Evolutionary conservation across 805 yeast species (phyloP).

Genomic region (Wickerhamomyces strasburgensis): DNA sequence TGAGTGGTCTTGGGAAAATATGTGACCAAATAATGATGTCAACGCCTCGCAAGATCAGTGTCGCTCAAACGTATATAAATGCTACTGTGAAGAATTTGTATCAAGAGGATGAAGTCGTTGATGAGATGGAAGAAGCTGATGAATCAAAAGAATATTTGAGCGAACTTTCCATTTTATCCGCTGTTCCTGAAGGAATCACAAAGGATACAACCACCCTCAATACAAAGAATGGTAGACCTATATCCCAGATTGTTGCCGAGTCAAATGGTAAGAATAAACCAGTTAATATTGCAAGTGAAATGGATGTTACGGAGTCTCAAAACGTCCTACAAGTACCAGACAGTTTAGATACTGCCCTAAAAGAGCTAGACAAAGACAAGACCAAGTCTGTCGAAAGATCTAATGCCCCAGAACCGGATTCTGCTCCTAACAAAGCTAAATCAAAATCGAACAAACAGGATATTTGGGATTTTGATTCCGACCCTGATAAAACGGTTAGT

Average conservation of each 20-base stretch:
- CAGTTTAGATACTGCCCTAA: slow-evolving; percentile 7
- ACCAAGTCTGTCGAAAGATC: not conserved
- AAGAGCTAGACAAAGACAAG: not conserved
- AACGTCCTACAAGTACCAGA: slow-evolving; percentile 9
- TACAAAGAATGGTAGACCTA: slow-evolving; percentile 12
- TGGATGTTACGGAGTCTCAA: not conserved
- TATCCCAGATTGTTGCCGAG: slow-evolving; percentile 18
- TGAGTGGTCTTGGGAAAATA: not conserved
- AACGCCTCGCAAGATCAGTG: slow-evolving; percentile 28
- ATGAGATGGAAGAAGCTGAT: slow-evolving; percentile 3
- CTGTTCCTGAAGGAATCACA: slow-evolving; percentile 12
- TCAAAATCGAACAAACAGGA: slow-evolving; percentile 7
- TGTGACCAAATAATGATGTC: slow-evolving; percentile 1
- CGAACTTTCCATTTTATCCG: not conserved
- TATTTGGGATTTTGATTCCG: slow-evolving; percentile 23
- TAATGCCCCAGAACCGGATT: not conserved
- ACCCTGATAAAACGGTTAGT: slow-evolving; percentile 3
- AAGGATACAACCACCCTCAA: slow-evolving; percentile 18
- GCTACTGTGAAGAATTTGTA: slow-evolving; percentile 12
- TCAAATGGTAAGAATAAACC: slow-evolving; percentile 2
- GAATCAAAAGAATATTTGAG: too few relatives aligned
- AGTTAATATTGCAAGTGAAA: slow-evolving; percentile 2
- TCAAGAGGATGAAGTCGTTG: slow-evolving; percentile 4
- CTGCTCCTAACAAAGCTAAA: not conserved
- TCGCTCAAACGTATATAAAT: slow-evolving; percentile 25